These are phyloP conservation scores for Silene vulgaris DNA, from an alignment of 179 eudicot genomes.

Conservation along the genomic window DNA sequence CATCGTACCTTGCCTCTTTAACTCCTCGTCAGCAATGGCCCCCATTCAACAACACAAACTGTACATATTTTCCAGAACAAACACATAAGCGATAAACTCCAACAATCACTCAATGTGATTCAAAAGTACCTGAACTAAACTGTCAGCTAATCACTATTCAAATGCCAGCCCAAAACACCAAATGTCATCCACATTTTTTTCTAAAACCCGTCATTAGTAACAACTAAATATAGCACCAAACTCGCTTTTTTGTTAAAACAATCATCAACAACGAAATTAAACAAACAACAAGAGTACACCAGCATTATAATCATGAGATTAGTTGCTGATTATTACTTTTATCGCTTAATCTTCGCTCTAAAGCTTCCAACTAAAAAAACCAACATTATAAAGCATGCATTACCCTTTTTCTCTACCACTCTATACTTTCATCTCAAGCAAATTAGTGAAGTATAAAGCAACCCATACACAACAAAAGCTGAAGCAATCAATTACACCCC, in stretches of 20 bases:
- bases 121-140: conserved; percentile 15
- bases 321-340: conserved; percentile 40
- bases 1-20: conserved; percentile 48
- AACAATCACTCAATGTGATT: conserved; percentile 25
- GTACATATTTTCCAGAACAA: conserved; percentile 21
- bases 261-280: conserved; percentile 13
- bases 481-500: conserved; percentile 22
- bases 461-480: conserved; percentile 19
- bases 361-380: conserved; percentile 38
- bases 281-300: conserved; percentile 21
- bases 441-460: conserved; percentile 20
- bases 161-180: conserved; percentile 28
- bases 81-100: conserved; percentile 7
- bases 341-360: conserved; percentile 42
- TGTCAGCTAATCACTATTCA: too few species aligned
- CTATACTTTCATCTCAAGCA: conserved; percentile 37
- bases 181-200: background rate
- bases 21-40: conserved; percentile 60
- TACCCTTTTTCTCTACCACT: conserved; percentile 27
- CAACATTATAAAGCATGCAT: conserved; percentile 13
- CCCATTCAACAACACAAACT: conserved; percentile 46
- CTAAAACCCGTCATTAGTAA: too few species aligned
- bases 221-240: conserved; percentile 22
- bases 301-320: conserved; percentile 35
- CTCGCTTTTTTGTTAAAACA: conserved; percentile 8